Conservation (phyloP, 768 basidiomycete genomes). For the Coprinopsis sp. region DNA sequence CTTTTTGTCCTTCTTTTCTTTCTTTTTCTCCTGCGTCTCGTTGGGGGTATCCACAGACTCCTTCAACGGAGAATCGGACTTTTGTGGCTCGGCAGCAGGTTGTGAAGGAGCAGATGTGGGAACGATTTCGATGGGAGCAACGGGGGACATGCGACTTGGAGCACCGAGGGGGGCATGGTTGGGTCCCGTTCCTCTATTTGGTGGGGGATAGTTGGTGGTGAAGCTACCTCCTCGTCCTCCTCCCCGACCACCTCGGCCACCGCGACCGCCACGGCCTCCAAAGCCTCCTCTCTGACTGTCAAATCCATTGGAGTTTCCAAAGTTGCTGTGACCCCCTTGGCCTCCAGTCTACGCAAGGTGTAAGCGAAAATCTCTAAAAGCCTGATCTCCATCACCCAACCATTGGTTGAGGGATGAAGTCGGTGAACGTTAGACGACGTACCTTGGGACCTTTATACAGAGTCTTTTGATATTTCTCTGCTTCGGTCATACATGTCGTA, state of each 20-base stretch:
- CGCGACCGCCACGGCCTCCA: conserved; percentile 19
- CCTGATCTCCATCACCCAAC: background rate
- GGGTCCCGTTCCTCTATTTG: conserved; percentile 46
- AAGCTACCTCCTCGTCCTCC: background rate
- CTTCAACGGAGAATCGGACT: conserved; percentile 9
- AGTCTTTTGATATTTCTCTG: conserved; percentile 88
- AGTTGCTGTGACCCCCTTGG: background rate
- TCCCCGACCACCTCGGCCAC: conserved; percentile 31
- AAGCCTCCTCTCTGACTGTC: conserved; percentile 15
- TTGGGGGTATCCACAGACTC: background rate
- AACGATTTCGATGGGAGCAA: no score
- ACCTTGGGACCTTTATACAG: conserved; percentile 78
- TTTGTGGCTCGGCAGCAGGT: conserved; percentile 10
- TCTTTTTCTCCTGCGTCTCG: conserved; percentile 19
- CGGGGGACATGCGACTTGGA: conserved; percentile 39
- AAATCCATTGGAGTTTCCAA: background rate
- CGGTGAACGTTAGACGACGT: conserved; percentile 14
- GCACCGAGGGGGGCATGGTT: conserved; percentile 71
- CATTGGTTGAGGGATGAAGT: background rate
- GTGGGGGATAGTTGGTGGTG: background rate
- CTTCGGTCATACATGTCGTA: conserved; percentile 83
- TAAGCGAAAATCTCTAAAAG: background rate
- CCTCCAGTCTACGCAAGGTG: background rate
- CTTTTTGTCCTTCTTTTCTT: conserved; percentile 16
- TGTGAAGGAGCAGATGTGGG: conserved; percentile 10